Conservation (phyloP, 192 early-diverging fungal species). For the Backusella sp. region DNA sequence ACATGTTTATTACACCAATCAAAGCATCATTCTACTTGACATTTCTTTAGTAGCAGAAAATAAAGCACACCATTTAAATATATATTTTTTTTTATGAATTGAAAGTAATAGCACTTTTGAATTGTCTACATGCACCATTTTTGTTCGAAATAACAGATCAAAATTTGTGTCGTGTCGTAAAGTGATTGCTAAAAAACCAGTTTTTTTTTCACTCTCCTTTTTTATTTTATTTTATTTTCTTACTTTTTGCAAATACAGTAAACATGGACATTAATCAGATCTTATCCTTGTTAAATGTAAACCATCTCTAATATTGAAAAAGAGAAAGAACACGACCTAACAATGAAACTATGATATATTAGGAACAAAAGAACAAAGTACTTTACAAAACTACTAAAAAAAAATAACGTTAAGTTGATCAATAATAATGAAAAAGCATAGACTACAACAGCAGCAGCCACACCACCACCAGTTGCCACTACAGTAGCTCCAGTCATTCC, state of each 20-base stretch:
- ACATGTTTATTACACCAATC: no score
- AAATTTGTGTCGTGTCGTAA: no score
- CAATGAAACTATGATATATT: not conserved
- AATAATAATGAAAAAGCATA: not conserved
- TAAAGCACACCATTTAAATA: no score
- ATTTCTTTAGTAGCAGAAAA: no score
- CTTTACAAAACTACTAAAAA: not conserved
- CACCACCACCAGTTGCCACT: not conserved
- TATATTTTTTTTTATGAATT: no score
- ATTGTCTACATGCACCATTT: no score
- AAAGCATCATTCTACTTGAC: no score
- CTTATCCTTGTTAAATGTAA: conserved; percentile 18
- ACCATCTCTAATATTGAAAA: not conserved
- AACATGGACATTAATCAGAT: conserved; percentile 20
- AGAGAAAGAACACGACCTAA: not conserved
- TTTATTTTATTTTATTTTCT: not conserved
- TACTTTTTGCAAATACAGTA: not conserved
- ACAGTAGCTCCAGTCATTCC: not conserved
- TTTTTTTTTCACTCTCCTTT: not conserved
- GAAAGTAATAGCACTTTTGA: no score
- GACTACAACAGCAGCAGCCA: not conserved
- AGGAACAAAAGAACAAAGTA: not conserved
- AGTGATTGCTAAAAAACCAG: no score
- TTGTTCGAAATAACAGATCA: no score
- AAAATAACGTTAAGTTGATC: not conserved